Evolutionary conservation across 257 asterid genomes (phyloP), one percentile per base, ranked within the genome.

Genomic region (Primulina huaijiensis): DNA sequence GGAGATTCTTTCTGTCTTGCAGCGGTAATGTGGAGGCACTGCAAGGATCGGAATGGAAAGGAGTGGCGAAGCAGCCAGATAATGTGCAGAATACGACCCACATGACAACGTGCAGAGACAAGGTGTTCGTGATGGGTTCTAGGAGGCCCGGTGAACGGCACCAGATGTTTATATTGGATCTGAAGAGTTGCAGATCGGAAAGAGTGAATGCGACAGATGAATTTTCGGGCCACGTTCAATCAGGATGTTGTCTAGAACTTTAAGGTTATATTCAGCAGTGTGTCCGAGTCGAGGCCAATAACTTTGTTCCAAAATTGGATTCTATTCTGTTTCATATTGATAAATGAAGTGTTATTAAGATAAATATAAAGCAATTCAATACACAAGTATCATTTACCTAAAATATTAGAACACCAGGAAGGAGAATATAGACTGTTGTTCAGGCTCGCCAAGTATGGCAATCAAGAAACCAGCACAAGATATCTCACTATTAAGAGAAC

Each of bases 231-330:
- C 89, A 89, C 72, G 91, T 89, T 75, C 92, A 83, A 75, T 82
- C 92, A 0, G 97, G 89, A 53, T 87, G 91, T 67, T 87, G 80
- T 74, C 62, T 90, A 55, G 89, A 88, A 74, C 62, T 90, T 73
- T 90, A 62, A 76, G 67, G 12, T 4, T 46, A 4, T 3, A 50
- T 5, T 16, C 19, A 50, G 7, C 16, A 14, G 8, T 16, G 20
- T 16, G 7, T 16, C 20, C 56, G 4, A 50, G 20, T 50, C 56
- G 4, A 50, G 8, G 16, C 56, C 56, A 50, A 14, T 16, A 46
- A 14, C 53, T 43, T 11, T 11, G 46, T 9, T 8, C 46, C 53
- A 3, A 12, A 11, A 46, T 1, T 14, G 19, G 19, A 46, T 46
- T 46, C 6, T 46, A 46, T 46, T 46, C 55, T 46, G 55, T 12